Conservation (phyloP, 805 yeast genomes). For the Kodamaea kaohsiungensis region DNA sequence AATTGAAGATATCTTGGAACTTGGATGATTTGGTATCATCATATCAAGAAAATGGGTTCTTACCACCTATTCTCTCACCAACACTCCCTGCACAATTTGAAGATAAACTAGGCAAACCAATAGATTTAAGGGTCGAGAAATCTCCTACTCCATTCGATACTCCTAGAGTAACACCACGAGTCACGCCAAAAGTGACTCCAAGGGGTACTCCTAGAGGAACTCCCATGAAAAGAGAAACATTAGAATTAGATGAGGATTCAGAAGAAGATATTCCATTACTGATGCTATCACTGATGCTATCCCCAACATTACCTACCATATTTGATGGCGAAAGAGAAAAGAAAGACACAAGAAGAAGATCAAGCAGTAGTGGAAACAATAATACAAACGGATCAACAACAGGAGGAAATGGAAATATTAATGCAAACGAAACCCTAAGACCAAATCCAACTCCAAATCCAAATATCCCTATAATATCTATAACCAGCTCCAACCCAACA, state of each 20-base stretch:
- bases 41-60: conserved; percentile 31
- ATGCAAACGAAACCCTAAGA: background rate
- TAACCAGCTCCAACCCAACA: background rate
- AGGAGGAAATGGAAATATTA: background rate
- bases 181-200: conserved; percentile 2
- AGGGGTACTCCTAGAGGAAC: conserved; percentile 2
- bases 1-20: conserved; percentile 29
- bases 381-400: background rate
- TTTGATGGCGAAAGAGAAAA: conserved; percentile 16
- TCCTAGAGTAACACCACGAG: conserved; percentile 2
- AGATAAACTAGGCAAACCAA: background rate
- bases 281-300: conserved; percentile 19
- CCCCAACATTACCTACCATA: conserved; percentile 35
- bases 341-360: background rate
- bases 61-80: conserved; percentile 44
- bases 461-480: background rate
- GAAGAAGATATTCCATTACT: conserved; percentile 31
- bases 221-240: conserved; percentile 1
- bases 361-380: too few relatives aligned
- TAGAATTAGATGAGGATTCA: conserved; percentile 4
- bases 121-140: conserved; percentile 1
- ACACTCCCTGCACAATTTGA: conserved; percentile 28
- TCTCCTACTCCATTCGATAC: conserved; percentile 6
- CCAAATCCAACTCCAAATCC: background rate
- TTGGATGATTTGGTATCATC: conserved; percentile 38